Evolutionary conservation across 2,329 filamentous ascomycete genomes (phyloP), one percentile per base, ranked within the genome.

Genomic region (Aureobasidium uvarum): DNA sequence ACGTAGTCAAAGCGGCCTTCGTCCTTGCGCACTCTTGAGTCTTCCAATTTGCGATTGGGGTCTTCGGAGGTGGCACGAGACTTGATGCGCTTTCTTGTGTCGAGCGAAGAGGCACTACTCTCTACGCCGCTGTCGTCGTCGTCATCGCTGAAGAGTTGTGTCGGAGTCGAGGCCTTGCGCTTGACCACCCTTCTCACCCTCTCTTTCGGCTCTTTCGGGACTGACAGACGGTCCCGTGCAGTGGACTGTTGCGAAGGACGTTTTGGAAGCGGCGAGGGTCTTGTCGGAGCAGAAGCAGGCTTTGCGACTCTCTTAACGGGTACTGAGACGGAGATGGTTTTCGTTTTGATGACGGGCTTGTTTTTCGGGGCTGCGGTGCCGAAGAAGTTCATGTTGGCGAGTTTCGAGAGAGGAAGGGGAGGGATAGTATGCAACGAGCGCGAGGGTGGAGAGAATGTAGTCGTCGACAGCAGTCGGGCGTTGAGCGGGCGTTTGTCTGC

Each of bases 61-160:
- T 74, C 73, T 23, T 72, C 68, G 8, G 74, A 75, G 63, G 72
- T 73, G 51, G 73, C 72, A 60, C 73, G 75, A 68, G 74, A 75
- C 69, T 76, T 75, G 52, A 73, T 69, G 20, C 74, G 70, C 68
- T 76, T 76, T 8, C 74, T 70, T n/a, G 70, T 71, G 66, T 75
- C 74, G 31, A 68, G 63, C 7, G 67, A 68, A 4, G 73, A 74
- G 59, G 74, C 72, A 64, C 72, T 74, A 43, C 45, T 63, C 20
- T 67, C 70, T 38, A 68, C 68, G 31, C 71, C 72, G n/a, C 71
- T 72, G 23, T 73, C 72, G 5, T 73, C 71, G 65, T 72, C 72
- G 69, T 73, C 75, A 67, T 73, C 72, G 67, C 43, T 68, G 64
- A 39, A 70, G 41, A 67, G 62, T 18, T 69, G 71, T 45, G 76